Conservation (phyloP, 2,329 filamentous ascomycete genomes). For the Phoma sp. region DNA sequence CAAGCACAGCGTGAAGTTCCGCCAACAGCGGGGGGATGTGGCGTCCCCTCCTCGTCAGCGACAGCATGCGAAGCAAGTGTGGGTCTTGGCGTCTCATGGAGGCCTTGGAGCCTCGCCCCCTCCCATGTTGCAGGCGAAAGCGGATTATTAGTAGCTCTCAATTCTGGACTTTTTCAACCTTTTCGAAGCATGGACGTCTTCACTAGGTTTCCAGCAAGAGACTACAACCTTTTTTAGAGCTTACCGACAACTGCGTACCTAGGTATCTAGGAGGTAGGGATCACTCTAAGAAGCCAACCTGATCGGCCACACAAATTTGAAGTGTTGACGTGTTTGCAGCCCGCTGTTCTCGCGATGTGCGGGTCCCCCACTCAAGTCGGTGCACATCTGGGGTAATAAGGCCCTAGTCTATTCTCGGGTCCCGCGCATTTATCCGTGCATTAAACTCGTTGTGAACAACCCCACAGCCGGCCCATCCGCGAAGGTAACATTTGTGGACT, state of each 20-base stretch:
- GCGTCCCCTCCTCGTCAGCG: conserved; percentile 7
- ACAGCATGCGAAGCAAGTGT: conserved; percentile 12
- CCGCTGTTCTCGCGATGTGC: no score
- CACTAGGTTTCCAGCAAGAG: no score
- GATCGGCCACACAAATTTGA: no score
- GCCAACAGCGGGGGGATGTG: conserved; percentile 15
- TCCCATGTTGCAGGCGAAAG: neutral
- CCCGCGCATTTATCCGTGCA: conserved; percentile 16
- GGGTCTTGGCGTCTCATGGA: conserved; percentile 3
- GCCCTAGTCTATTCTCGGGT: conserved; percentile 6
- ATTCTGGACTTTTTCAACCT: no score
- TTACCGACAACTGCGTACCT: no score
- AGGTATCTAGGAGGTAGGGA: no score
- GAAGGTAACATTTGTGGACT: conserved; percentile 9
- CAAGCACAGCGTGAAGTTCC: conserved; percentile 19
- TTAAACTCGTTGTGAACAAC: conserved; percentile 4
- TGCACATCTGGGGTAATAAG: conserved; percentile 13
- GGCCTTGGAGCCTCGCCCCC: neutral
- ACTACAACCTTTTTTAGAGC: no score
- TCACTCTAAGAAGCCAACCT: no score
- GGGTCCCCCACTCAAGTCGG: neutral
- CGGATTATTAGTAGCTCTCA: no score
- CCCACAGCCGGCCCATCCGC: conserved; percentile 1
- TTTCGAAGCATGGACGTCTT: no score
- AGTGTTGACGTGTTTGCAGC: no score